Percentiles rank a stretch among this genome's conserved stretches.
Conservation (phyloP, 805 yeast genomes). For the Yueomyces sp. region DNA sequence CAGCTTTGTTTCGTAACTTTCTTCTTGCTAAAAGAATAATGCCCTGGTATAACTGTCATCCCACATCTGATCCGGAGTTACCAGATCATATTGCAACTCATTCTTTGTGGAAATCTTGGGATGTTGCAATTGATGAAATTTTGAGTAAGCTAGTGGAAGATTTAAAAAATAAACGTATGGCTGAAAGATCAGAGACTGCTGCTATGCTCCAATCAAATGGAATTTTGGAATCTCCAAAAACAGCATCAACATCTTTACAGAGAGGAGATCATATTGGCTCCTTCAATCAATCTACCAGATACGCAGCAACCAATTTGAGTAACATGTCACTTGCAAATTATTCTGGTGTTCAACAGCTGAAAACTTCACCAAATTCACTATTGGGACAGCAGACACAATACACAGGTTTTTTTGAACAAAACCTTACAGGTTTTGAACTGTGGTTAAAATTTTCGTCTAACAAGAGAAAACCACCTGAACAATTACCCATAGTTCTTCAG, state of each 20-base stretch:
- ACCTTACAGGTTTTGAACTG: constrained; percentile 86
- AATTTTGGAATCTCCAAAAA: not conserved
- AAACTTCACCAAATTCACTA: constrained; percentile 5
- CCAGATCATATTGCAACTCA: constrained; percentile 74
- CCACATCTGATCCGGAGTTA: constrained; percentile 83
- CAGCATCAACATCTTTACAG: not conserved
- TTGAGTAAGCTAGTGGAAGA: constrained; percentile 51
- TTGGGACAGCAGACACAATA: constrained; percentile 45
- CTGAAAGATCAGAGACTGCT: constrained; percentile 17
- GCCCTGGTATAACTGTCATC: constrained; percentile 89
- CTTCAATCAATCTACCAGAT: constrained; percentile 17
- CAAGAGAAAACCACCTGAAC: constrained; percentile 82
- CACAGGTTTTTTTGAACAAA: constrained; percentile 91
- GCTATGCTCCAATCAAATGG: constrained; percentile 8
- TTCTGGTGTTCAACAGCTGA: constrained; percentile 9
- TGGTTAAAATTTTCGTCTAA: constrained; percentile 90
- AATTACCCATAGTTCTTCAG: constrained; percentile 84
- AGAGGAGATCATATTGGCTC: constrained; percentile 13
- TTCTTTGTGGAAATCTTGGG: constrained; percentile 98
- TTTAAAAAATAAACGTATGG: constrained; percentile 23
- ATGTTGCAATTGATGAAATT: constrained; percentile 89
- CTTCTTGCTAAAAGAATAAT: constrained; percentile 82
- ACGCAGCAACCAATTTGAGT: constrained; percentile 23
- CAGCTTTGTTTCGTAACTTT: constrained; percentile 89
- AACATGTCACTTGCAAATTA: constrained; percentile 25